Conservation (phyloP, 257 asterid genomes). For the Vinca minor region DNA sequence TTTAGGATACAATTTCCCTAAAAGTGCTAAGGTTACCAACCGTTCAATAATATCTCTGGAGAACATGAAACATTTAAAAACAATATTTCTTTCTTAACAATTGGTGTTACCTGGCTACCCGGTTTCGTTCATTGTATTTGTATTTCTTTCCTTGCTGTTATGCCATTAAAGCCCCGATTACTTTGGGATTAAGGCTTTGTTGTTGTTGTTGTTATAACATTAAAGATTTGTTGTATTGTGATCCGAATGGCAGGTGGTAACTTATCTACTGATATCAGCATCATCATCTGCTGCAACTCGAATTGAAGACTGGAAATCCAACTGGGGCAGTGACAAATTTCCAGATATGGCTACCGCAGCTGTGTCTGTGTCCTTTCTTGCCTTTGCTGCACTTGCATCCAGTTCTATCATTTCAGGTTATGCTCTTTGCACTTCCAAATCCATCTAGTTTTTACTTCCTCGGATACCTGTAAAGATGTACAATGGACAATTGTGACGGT, state of each 20-base stretch:
- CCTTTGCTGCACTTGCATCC: conserved; percentile 64
- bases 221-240: background rate
- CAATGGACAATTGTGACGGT: background rate
- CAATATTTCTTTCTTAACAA: background rate
- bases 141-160: no score
- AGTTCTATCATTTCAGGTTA: conserved; percentile 77
- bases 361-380: conserved; percentile 63
- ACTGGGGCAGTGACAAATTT: conserved; percentile 87
- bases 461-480: background rate
- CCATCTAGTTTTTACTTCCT: conserved; percentile 15
- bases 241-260: conserved; percentile 43
- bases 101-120: background rate
- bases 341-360: conserved; percentile 73
- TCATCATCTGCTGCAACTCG: conserved; percentile 79
- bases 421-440: conserved; percentile 48
- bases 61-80: no score
- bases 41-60: no score
- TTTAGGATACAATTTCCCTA: no score
- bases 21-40: no score
- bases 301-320: conserved; percentile 64
- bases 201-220: background rate
- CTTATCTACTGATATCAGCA: conserved; percentile 89
- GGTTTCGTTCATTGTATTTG: no score
- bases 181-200: background rate
- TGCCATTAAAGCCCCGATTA: background rate